Percentiles rank a stretch among this genome's conserved stretches.
These are phyloP conservation scores for Colletotrichum falcatum DNA, from an alignment of 2,329 filamentous ascomycete genomes.

Conservation along the genomic window DNA sequence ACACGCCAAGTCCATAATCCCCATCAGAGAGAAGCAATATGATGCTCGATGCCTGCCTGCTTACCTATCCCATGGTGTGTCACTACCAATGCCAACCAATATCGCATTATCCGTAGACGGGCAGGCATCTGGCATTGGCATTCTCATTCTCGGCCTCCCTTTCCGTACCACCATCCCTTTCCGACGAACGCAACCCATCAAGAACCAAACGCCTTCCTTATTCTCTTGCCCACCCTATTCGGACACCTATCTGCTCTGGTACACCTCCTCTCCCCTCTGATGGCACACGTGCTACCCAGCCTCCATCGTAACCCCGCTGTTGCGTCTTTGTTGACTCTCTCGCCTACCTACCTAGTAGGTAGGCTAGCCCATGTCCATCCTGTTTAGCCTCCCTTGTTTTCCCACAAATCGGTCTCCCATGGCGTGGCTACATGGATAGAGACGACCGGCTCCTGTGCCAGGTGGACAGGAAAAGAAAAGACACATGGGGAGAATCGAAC, in stretches of 20 bases:
- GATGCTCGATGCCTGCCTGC: not conserved
- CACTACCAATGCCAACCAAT: not conserved
- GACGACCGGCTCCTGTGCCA: not conserved
- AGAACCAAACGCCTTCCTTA: slow-evolving; percentile 4
- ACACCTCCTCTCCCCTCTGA: not conserved
- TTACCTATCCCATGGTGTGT: not conserved
- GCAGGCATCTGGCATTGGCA: not conserved
- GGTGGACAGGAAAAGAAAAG: slow-evolving; percentile 8
- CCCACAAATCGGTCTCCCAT: slow-evolving; percentile 12
- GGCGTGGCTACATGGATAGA: not conserved
- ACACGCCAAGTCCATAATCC: not conserved
- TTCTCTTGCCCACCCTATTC: not conserved
- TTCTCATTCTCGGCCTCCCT: not conserved
- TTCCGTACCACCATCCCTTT: not conserved
- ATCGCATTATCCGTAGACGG: too few species aligned
- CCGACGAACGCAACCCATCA: not conserved
- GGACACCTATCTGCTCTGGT: too few species aligned
- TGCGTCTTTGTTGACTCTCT: slow-evolving; percentile 34
- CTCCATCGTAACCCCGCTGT: slow-evolving; percentile 2
- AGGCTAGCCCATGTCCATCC: not conserved
- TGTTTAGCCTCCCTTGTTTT: not conserved
- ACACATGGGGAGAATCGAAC: not conserved
- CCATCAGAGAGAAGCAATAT: not conserved
- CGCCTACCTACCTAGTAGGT: too few species aligned
- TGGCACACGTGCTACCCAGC: not conserved